These are phyloP conservation scores for Microdochium paspali DNA, from an alignment of 2,329 filamentous ascomycete species.

Conservation along the genomic window DNA sequence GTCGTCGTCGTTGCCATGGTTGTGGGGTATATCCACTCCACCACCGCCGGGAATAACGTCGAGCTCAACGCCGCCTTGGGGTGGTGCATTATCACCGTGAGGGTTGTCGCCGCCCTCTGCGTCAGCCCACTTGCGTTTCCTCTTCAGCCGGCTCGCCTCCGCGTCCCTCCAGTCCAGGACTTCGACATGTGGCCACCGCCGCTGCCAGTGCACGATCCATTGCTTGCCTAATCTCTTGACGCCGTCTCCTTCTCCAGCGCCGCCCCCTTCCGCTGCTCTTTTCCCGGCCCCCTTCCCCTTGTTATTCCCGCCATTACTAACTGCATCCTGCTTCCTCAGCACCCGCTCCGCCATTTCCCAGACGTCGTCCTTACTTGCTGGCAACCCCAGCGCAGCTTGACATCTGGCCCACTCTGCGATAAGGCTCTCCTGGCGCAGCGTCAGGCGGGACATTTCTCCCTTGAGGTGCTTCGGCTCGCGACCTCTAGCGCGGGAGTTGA, in stretches of 20 bases:
- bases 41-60: too few species aligned
- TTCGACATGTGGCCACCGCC: conserved; percentile 10
- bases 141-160: neutral
- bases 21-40: too few species aligned
- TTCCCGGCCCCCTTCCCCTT: too few species aligned
- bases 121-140: neutral
- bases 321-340: conserved; percentile 10
- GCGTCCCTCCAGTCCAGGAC: conserved; percentile 10
- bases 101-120: too few species aligned
- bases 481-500: conserved; percentile 12
- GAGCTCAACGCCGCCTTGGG: too few species aligned
- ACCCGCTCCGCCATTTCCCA: conserved; percentile 12
- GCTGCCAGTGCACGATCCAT: conserved; percentile 16
- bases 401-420: conserved; percentile 15
- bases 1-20: too few species aligned
- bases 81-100: too few species aligned
- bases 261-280: neutral
- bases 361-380: conserved; percentile 14
- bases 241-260: neutral
- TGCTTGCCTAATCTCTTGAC: conserved; percentile 13
- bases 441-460: conserved; percentile 10
- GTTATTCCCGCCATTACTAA: too few species aligned
- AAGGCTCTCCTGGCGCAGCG: conserved; percentile 13
- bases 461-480: conserved; percentile 9
- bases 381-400: conserved; percentile 12